These are phyloP conservation scores for Sclerotinia sclerotiorum DNA, from an alignment of 2,329 filamentous ascomycete species.

Conservation along the genomic window DNA sequence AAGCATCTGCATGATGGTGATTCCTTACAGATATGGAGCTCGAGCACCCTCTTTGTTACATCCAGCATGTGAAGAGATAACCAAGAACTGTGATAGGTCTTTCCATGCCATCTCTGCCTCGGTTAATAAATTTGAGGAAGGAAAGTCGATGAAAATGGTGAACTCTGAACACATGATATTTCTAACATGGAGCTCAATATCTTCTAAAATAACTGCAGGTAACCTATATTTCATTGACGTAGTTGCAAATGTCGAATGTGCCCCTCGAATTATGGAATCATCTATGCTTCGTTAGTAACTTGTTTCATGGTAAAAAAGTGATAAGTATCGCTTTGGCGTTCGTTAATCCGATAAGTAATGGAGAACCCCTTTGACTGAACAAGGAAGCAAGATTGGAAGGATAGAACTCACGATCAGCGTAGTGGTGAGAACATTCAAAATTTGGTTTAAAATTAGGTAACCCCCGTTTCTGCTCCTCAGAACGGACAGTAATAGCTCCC, in stretches of 20 bases:
- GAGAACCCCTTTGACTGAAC: not conserved
- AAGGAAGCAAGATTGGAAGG: not conserved
- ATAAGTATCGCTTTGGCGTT: not conserved
- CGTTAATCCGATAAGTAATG: no score
- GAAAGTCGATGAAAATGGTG: slow-evolving; percentile 19
- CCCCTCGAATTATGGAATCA: slow-evolving; percentile 22
- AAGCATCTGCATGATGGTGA: not conserved
- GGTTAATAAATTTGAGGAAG: not conserved
- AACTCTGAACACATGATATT: slow-evolving; percentile 25
- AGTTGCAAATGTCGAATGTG: slow-evolving; percentile 25
- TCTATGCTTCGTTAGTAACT: not conserved
- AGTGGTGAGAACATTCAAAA: slow-evolving; percentile 26
- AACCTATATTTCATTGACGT: slow-evolving; percentile 29
- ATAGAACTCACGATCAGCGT: slow-evolving; percentile 27
- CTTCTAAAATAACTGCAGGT: slow-evolving; percentile 29
- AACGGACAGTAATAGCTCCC: slow-evolving; percentile 20
- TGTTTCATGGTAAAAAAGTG: fast-evolving
- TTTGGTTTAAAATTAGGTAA: slow-evolving; percentile 22
- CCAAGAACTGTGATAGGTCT: slow-evolving; percentile 1
- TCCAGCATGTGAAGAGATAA: slow-evolving; percentile 21
- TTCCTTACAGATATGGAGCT: slow-evolving; percentile 21
- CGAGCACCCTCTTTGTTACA: slow-evolving; percentile 11
- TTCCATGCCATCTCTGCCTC: slow-evolving; percentile 19
- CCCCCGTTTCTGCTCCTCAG: slow-evolving; percentile 8
- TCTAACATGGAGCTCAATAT: slow-evolving; percentile 26